These are phyloP conservation scores for Scedosporium boydii DNA, from an alignment of 2,329 filamentous ascomycete species.

Conservation along the genomic window DNA sequence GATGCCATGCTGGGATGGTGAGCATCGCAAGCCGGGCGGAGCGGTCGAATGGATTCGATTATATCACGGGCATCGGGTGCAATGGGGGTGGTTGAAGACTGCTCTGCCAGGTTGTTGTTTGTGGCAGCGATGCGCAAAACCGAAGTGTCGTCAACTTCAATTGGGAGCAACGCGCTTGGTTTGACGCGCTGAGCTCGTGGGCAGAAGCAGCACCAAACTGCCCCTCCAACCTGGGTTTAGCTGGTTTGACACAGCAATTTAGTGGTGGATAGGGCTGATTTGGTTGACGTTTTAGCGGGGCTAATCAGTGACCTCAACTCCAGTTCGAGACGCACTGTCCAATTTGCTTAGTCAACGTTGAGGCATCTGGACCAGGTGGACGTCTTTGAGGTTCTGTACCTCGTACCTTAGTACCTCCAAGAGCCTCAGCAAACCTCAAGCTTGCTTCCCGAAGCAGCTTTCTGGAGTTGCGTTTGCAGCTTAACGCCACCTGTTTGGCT, in stretches of 20 bases:
- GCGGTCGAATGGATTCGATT: background rate
- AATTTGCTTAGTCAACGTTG: too few relatives aligned
- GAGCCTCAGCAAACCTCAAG: too few relatives aligned
- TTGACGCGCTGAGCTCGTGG: background rate
- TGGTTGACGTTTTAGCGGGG: background rate
- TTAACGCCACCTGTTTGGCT: too few relatives aligned
- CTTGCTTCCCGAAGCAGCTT: too few relatives aligned
- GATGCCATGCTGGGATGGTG: slow-evolving; percentile 61
- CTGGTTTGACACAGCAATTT: background rate
- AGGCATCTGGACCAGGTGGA: too few relatives aligned
- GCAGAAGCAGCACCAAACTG: background rate
- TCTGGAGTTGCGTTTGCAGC: too few relatives aligned
- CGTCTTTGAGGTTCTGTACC: too few relatives aligned
- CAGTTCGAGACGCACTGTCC: too few relatives aligned
- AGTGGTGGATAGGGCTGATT: background rate
- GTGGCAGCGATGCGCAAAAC: background rate
- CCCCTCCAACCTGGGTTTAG: background rate
- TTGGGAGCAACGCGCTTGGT: background rate
- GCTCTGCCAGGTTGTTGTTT: too few relatives aligned
- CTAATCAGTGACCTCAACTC: too few relatives aligned
- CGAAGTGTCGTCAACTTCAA: background rate
- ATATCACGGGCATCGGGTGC: background rate
- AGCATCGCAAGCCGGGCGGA: slow-evolving; percentile 9
- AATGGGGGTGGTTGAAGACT: too few relatives aligned
- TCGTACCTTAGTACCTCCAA: too few relatives aligned